phyloP scores from a whole-genome alignment of 768 basidiomycete species.

The Boletus reticuloceps region DNA sequence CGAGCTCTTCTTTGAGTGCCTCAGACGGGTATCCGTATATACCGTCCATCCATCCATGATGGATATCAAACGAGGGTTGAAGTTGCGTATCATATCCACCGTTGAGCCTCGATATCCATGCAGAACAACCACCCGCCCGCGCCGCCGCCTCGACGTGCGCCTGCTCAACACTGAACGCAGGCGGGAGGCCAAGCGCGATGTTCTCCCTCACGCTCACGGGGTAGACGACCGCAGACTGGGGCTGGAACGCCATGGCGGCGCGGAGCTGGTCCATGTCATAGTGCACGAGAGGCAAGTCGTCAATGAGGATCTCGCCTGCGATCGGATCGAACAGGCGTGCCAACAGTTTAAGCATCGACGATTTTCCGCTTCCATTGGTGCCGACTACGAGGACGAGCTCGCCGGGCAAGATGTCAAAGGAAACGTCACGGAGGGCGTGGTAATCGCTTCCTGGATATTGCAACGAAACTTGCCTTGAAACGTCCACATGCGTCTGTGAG shows the following conservation, averaged over 20 bases:
- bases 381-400: constrained; percentile 33
- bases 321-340: constrained; percentile 47
- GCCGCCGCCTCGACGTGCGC: constrained; percentile 32
- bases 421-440: constrained; percentile 23
- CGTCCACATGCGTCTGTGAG: neutral
- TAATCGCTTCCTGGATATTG: constrained; percentile 20
- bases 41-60: constrained; percentile 21
- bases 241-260: constrained; percentile 43
- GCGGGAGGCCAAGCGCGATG: constrained; percentile 33
- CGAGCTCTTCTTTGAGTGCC: constrained; percentile 19
- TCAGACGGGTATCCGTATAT: constrained; percentile 18
- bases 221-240: constrained; percentile 48
- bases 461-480: constrained; percentile 18
- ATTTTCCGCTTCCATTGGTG: constrained; percentile 29
- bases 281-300: constrained; percentile 36
- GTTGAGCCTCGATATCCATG: constrained; percentile 34
- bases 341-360: constrained; percentile 45
- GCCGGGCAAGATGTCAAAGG: constrained; percentile 29
- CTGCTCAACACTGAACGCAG: constrained; percentile 6
- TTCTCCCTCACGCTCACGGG: constrained; percentile 47
- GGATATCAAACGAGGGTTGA: constrained; percentile 17
- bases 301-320: constrained; percentile 43
- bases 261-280: constrained; percentile 43
- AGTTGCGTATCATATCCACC: constrained; percentile 34
- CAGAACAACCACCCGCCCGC: constrained; percentile 26